phyloP scores from a whole-genome alignment of 2,329 filamentous ascomycete species.

The Fusarium annulatum region DNA sequence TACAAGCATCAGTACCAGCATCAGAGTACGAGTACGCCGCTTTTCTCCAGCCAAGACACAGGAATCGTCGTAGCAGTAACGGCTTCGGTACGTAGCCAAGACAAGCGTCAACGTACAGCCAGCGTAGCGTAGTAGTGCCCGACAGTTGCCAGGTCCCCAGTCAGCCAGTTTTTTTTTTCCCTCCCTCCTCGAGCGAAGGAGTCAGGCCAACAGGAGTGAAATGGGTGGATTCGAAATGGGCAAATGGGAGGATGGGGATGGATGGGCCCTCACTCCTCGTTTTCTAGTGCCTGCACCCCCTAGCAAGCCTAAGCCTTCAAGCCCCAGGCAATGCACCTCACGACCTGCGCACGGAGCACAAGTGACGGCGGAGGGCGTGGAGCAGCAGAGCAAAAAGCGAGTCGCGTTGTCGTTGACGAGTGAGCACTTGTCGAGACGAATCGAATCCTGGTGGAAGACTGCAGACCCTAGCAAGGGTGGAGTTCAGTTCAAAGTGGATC shows the following conservation, averaged over 20 bases:
- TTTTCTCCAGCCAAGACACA: neutral
- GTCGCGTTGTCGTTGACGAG: slow-evolving; percentile 21
- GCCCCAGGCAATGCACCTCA: slow-evolving; percentile 36
- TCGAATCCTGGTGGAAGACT: slow-evolving; percentile 10
- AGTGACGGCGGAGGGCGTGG: slow-evolving; percentile 40
- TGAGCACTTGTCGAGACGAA: slow-evolving; percentile 11
- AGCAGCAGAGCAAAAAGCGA: slow-evolving; percentile 21
- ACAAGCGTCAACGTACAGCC: slow-evolving; percentile 14
- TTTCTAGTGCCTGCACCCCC: slow-evolving; percentile 10
- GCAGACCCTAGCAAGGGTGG: slow-evolving; percentile 1
- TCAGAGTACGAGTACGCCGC: slow-evolving; percentile 28
- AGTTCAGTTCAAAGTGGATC: slow-evolving; percentile 1
- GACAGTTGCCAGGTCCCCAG: slow-evolving; percentile 27
- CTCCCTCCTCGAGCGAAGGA: neutral
- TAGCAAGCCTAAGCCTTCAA: slow-evolving; percentile 1
- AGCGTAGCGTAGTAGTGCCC: slow-evolving; percentile 31
- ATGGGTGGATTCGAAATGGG: slow-evolving; percentile 15
- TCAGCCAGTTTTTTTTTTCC: slow-evolving; percentile 7
- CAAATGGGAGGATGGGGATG: slow-evolving; percentile 2
- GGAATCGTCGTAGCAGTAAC: slow-evolving; percentile 25
- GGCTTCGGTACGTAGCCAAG: slow-evolving; percentile 26
- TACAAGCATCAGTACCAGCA: neutral
- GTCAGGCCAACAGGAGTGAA: slow-evolving; percentile 16
- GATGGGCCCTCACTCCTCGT: slow-evolving; percentile 7
- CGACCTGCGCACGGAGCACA: slow-evolving; percentile 29